Conservation (phyloP, 2,329 filamentous ascomycete species). For the Trichoderma breve region DNA sequence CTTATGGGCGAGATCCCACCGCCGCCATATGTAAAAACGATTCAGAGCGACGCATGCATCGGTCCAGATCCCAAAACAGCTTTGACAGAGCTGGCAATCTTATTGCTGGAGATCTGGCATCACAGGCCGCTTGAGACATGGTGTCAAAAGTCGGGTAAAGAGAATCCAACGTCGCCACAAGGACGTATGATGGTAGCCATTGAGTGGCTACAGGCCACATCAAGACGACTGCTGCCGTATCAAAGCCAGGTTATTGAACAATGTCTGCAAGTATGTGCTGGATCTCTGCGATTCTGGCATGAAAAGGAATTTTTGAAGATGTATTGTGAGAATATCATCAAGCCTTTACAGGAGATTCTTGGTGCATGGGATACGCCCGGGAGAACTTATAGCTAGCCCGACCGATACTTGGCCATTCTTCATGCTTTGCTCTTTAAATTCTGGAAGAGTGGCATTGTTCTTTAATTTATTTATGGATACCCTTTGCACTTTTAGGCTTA, state of each 20-base stretch:
- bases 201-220: background rate
- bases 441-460: fast-evolving
- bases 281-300: background rate
- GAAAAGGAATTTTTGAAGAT: background rate
- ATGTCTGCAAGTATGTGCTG: background rate
- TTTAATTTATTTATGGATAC: background rate
- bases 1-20: background rate
- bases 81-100: background rate
- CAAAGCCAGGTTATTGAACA: background rate
- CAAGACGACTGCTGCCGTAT: background rate
- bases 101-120: conserved; percentile 9
- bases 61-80: conserved; percentile 1
- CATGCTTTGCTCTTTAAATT: background rate
- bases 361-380: background rate
- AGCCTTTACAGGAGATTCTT: background rate
- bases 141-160: background rate
- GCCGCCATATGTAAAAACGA: background rate
- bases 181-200: background rate
- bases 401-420: background rate
- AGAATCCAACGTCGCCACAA: background rate
- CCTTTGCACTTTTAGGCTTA: no score
- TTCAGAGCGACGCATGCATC: background rate
- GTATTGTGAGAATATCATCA: conserved; percentile 5
- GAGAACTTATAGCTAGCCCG: background rate
- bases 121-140: background rate